Evolutionary conservation across 2,329 filamentous ascomycete species (phyloP), one percentile per base, ranked within the genome.

Genomic region (Ceratocystis diversiconidia): DNA sequence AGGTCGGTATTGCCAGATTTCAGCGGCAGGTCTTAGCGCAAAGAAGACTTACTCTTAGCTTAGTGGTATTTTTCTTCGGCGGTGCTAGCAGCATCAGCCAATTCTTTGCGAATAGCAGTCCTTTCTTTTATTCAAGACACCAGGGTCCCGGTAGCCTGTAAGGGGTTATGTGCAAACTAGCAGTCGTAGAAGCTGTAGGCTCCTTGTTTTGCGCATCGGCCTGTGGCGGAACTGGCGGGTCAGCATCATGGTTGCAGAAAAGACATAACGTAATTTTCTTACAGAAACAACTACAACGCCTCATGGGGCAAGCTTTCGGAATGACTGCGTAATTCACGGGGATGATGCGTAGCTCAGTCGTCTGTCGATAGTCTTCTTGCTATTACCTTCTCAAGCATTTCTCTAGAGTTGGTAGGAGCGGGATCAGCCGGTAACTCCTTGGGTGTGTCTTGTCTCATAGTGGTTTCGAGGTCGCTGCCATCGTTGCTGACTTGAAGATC

Each of bases 71-170:
- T 46, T 76, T 71, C 46, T 80, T 73, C 6, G 77, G 77, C 6
- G 77, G 69, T 78, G 70, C 1, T 77, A 64, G 75, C 74, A 1
- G 75, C 77, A 68, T 81, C 78, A 7, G 78, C 75, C 50, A 80
- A 76, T 50, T 73, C 72, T 64, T 75, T 82, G 69, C 76, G 78
- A 72, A 75, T 79, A 67, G 70, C 73, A 68, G 74, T 68, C 67
- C 79, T 74, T 65, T 95, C 63, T 48, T 22, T 67, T 65, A 48
- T 48, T 48, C 57, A 59, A n/a, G 59, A 67, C 52, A 28, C 62
- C 57, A 5, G 41, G 62, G 25, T 67, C 63, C 63, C 66, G 63
- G 63, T 65, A 77, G 70, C 76, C 76, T 67, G 75, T 76, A 80
- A 75, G 17, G 77, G 28, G 5, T 5, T 5, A 28, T 77, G 70